Percentiles rank a stretch among this genome's conserved stretches.
Evolutionary conservation across 495 filamentous ascomycete genomes (phyloP).

Genomic region (Friedmanniomyces endolithicus): DNA sequence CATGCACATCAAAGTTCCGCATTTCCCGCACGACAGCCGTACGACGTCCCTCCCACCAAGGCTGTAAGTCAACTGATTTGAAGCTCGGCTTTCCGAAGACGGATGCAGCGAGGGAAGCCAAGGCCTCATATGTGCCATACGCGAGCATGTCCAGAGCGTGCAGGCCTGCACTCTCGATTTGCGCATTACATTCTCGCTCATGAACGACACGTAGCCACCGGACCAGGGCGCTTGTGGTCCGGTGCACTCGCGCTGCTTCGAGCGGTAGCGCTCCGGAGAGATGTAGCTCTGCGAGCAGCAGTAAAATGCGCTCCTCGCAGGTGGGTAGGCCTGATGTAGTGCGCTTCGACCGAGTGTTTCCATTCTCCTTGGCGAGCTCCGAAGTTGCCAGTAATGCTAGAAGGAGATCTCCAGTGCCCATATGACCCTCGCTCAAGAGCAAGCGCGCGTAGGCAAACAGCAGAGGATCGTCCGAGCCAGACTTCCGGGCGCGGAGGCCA

Average conservation of each 20-base stretch:
- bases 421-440: not conserved
- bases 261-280: not conserved
- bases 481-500: slow-evolving; percentile 2
- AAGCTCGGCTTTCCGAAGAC: slow-evolving; percentile 6
- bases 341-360: not conserved
- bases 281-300: slow-evolving; percentile 9
- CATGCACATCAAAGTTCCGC: slow-evolving; percentile 13
- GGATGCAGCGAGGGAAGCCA: slow-evolving; percentile 2
- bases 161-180: slow-evolving; percentile 10
- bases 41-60: slow-evolving; percentile 16
- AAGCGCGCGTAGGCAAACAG: slow-evolving; percentile 8
- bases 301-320: slow-evolving; percentile 18
- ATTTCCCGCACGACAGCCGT: slow-evolving; percentile 3
- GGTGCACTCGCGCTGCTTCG: not conserved
- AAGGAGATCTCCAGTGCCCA: slow-evolving; percentile 1
- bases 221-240: not conserved
- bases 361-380: not conserved
- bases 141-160: slow-evolving; percentile 2
- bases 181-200: slow-evolving; percentile 7
- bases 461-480: slow-evolving; percentile 7
- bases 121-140: slow-evolving; percentile 13
- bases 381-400: slow-evolving; percentile 1
- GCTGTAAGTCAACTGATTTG: not conserved
- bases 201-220: slow-evolving; percentile 4
- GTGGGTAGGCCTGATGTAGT: not conserved